phyloP scores from a whole-genome alignment of 1,139 yeast species.

The Debaryomyces sp. region DNA sequence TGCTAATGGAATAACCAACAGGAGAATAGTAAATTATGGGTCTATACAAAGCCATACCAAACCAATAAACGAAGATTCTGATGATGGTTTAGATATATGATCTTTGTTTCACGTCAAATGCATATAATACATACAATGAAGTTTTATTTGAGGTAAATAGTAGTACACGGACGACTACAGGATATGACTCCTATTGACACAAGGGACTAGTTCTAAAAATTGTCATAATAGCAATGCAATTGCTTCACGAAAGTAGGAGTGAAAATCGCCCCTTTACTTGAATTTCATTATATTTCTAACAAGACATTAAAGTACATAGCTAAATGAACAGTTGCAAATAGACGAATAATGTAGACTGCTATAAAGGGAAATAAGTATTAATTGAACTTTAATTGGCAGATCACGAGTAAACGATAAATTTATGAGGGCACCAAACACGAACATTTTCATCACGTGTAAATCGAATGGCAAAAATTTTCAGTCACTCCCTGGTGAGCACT shows the following conservation, averaged over 20 bases:
- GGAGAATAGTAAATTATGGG: conserved; percentile 35
- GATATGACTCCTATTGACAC: too few species aligned
- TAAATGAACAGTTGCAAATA: neutral
- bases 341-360: neutral
- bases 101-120: neutral
- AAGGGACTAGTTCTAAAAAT: too few species aligned
- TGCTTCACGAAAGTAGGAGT: neutral
- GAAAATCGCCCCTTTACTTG: neutral
- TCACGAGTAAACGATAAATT: neutral
- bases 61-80: conserved; percentile 15
- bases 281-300: neutral
- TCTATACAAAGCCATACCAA: conserved; percentile 15
- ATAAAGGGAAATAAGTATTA: neutral
- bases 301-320: neutral
- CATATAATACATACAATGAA: neutral
- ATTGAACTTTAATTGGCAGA: neutral
- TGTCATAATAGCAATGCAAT: too few species aligned
- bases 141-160: neutral
- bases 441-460: neutral
- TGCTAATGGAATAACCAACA: conserved; percentile 29
- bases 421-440: conserved; percentile 1
- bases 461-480: neutral
- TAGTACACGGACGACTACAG: too few species aligned
- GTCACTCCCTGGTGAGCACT: neutral
- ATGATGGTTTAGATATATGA: conserved; percentile 21